Evolutionary conservation across 2,329 filamentous ascomycete genomes (phyloP).

Genomic region (Stagonosporopsis chrysanthemi): DNA sequence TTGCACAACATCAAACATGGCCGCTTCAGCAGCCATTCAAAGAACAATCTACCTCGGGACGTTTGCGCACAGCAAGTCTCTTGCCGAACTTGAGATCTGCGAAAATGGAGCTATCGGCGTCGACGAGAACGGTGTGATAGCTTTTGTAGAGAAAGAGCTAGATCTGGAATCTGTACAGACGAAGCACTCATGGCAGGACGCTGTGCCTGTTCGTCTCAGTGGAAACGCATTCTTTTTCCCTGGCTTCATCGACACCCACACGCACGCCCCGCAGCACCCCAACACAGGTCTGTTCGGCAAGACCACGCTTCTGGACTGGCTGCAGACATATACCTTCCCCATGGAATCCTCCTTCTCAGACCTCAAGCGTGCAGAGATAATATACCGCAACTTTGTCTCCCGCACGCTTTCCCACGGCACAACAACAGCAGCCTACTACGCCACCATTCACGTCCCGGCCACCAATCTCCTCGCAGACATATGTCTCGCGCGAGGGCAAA

Average conservation of each 20-base stretch:
- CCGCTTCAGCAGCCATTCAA: conserved; percentile 37
- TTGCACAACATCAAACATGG: conserved; percentile 29
- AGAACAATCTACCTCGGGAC: conserved; percentile 64
- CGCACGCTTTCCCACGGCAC: conserved; percentile 89
- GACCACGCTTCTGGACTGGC: conserved; percentile 90
- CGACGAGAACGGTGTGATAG: conserved; percentile 61
- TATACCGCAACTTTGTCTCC: conserved; percentile 80
- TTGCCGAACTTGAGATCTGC: conserved; percentile 59
- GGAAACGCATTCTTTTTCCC: conserved; percentile 80
- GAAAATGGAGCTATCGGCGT: conserved; percentile 59
- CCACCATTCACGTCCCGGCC: conserved; percentile 82
- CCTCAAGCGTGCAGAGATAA: conserved; percentile 67
- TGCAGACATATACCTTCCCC: conserved; percentile 93
- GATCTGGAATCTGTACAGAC: conserved; percentile 30
- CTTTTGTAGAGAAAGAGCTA: conserved; percentile 53
- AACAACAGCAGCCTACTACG: conserved; percentile 93
- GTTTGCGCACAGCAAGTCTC: conserved; percentile 65
- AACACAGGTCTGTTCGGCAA: conserved; percentile 95
- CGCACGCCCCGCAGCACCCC: conserved; percentile 93
- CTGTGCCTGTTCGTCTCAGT: conserved; percentile 48
- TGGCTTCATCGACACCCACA: conserved; percentile 90
- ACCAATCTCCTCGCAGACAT: conserved; percentile 92
- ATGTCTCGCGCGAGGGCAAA: conserved; percentile 80
- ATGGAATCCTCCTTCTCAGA: conserved; percentile 79
- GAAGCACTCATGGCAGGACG: conserved; percentile 50